phyloP scores from a whole-genome alignment of 2,329 filamentous ascomycete species.

The Alternaria sp. region DNA sequence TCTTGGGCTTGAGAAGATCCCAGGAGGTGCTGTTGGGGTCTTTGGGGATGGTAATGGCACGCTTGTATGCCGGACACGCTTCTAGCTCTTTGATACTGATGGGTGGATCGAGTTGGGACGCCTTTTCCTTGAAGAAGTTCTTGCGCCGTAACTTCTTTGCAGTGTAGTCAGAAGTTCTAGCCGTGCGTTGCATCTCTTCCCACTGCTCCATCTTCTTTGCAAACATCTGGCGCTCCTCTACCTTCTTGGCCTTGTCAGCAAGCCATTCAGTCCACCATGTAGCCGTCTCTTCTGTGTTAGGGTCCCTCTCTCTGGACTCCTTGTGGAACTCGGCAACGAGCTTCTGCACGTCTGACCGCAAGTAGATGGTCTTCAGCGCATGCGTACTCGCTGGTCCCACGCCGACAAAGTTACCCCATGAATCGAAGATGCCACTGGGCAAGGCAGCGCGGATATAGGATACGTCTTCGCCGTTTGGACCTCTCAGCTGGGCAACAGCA shows the following conservation, averaged over 20 bases:
- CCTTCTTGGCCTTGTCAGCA: conserved; percentile 28
- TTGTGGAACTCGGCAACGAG: conserved; percentile 34
- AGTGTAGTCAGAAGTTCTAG: conserved; percentile 38
- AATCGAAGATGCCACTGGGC: conserved; percentile 45
- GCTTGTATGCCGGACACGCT: conserved; percentile 49
- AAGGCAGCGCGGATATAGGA: conserved; percentile 39
- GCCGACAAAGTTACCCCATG: conserved; percentile 49
- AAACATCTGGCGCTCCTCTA: conserved; percentile 42
- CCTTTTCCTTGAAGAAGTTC: conserved; percentile 47
- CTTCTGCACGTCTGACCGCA: conserved; percentile 37
- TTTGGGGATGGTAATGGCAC: conserved; percentile 49
- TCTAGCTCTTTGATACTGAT: conserved; percentile 44
- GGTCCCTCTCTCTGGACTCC: conserved; percentile 21
- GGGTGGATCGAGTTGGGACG: conserved; percentile 45
- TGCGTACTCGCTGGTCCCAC: conserved; percentile 44
- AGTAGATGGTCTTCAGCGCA: conserved; percentile 42
- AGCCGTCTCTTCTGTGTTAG: conserved; percentile 27
- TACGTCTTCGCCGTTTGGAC: conserved; percentile 35
- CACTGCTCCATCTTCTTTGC: conserved; percentile 47
- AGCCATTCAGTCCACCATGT: conserved; percentile 33
- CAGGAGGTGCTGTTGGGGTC: conserved; percentile 46
- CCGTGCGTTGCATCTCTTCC: conserved; percentile 42
- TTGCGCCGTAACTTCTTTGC: conserved; percentile 44
- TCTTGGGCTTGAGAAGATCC: conserved; percentile 45
- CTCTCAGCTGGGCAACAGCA: conserved; percentile 33